Evolutionary conservation across 2,329 filamentous ascomycete genomes (phyloP).

Genomic region (Magnaporthiopsis incrustans): DNA sequence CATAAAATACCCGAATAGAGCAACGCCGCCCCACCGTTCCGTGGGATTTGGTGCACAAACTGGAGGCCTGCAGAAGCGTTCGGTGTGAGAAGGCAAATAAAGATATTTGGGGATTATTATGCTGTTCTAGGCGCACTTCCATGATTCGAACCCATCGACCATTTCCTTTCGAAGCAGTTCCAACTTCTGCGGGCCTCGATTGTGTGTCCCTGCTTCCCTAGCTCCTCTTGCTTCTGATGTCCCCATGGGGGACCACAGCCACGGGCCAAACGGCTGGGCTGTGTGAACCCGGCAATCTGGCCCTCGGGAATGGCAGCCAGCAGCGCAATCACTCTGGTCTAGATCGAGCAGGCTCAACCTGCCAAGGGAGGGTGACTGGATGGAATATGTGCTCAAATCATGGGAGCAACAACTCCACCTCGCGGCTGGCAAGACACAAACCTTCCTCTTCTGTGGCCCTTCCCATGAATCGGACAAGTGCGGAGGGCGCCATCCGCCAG

Average conservation of each 20-base stretch:
- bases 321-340: neutral
- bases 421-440: too few species aligned
- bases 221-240: slow-evolving; percentile 34
- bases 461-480: neutral
- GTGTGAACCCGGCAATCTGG: neutral
- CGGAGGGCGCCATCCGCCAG: neutral
- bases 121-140: too few species aligned
- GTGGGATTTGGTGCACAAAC: neutral
- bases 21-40: neutral
- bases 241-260: slow-evolving; percentile 15
- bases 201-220: too few species aligned
- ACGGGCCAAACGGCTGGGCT: neutral
- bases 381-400: too few species aligned
- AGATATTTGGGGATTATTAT: neutral
- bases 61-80: neutral
- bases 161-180: too few species aligned
- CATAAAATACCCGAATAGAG: neutral
- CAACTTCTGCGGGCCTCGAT: neutral
- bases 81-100: neutral
- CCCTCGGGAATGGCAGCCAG: neutral
- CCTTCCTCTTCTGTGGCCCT: neutral
- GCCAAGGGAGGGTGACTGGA: too few species aligned
- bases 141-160: neutral
- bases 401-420: too few species aligned
- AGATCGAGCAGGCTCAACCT: too few species aligned